Base-by-base conservation (phyloP, 306 rosid species). In the Castanea crenata region DNA sequence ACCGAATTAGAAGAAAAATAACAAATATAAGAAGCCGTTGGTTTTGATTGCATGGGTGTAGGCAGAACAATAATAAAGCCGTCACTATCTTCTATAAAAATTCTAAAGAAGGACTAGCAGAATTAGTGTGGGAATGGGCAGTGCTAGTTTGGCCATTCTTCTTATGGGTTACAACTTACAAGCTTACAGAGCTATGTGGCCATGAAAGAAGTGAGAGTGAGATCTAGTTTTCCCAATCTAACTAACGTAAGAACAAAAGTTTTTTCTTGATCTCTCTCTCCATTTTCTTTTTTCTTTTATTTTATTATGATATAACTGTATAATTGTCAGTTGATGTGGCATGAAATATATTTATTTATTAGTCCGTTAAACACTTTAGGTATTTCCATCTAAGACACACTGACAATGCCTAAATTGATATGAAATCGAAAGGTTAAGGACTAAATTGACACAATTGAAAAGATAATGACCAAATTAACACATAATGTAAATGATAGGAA, bases 61-160 rank as follows among this genome's bases (percentile, higher is more conserved):
- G 97, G 93, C 90, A 81, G 74, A 91, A 91, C 74, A 38, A 38
- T 38, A 38, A 38, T 9, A 35, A 29, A 44, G 69, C 25, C 13
- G 51, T 34, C 3, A 51, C 52, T 67, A 15, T 34, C 5, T 31
- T n/a, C 6, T 55, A 21, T 8, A n/a, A 32, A 23, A 19, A 20
- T 32, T 20, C 41, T 5, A 12, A 11, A 4, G 23, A 6, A 15
- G 59, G 27, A 18, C 54, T 34, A 34, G 34, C 29, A 9, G 69
- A 46, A 16, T 74, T 34, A 79, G 78, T 83, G 57, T 89, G 88
- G 92, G 95, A 92, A 82, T 87, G 87, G 83, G 82, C 80, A n/a
- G 95, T 92, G 73, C 49, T 94, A 79, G 87, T 91, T 6, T 94
- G 97, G 19, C 97, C 98, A 32, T 92, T 94, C 81, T 94, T 92